Base-by-base conservation (phyloP, 2,329 filamentous ascomycete genomes). In the Davidsoniella eucalypti region DNA sequence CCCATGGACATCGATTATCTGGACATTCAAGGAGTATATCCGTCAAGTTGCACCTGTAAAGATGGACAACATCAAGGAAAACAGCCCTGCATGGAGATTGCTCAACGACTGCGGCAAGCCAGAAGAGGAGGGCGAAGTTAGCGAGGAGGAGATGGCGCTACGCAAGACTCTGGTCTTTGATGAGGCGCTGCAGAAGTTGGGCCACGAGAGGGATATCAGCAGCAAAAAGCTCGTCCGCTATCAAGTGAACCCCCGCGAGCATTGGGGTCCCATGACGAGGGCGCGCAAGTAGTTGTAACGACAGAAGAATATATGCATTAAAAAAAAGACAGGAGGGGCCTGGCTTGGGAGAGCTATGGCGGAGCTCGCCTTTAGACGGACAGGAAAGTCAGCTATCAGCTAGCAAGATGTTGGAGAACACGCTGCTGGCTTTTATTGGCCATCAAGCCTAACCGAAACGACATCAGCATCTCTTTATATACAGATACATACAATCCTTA, bases 1-100 rank as follows among this genome's bases (percentile, higher is more conserved):
- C 12, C 85, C 88, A 0, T 98, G 87, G 87, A 71, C 71, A 4
- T 80, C 86, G 0, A 75, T 98, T 44, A 96, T 92, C 88, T 84
- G 93, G 61, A 70, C 96, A 25, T 92, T 96, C 78, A 75, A 85
- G 23, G 87, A 94, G 65, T 98, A 87, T 87, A 77, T 84, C 12
- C 76, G 82, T 21, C 87, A 94, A 61, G 84, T 82, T 58, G 72
- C 76, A 0, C 87, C 88, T 0, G 71, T 94, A 52, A 93, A 84
- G 61, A 76, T 80, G 36, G 76, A 75, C 1, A 77, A 78, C 17
- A 70, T 94, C 50, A 82, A 77, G 58, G 71, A 78, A 39, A 74
- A 73, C n/a, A 84, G 74, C 47, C 69, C 87, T 1, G 86, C 84
- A 1, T 84, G 77, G 60, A 76, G 69, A 46, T 80, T 96, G 41